phyloP scores from a whole-genome alignment of 2,329 filamentous ascomycete genomes.

The Tolypocladium cylindrosporum region DNA sequence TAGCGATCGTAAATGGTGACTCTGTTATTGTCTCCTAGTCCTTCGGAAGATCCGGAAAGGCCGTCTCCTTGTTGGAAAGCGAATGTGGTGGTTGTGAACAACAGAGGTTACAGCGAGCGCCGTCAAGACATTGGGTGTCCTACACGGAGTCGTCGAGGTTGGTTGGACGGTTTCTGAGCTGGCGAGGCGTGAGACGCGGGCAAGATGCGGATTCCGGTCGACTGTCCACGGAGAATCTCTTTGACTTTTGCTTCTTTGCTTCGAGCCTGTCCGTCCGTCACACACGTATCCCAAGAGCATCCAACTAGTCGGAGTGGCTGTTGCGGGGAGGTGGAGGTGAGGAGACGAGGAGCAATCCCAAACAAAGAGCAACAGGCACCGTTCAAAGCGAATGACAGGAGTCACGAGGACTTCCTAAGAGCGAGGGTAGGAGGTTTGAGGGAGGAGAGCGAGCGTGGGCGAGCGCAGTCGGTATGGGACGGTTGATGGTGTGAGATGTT shows the following conservation, averaged over 20 bases:
- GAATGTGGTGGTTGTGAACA: conserved; percentile 19
- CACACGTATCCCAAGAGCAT: neutral
- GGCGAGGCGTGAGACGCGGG: neutral
- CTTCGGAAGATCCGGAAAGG: neutral
- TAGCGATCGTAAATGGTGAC: neutral
- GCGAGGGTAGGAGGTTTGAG: conserved; percentile 17
- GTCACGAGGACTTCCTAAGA: conserved; percentile 62
- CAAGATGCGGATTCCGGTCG: neutral
- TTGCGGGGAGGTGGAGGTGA: conserved; percentile 3
- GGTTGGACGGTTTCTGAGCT: neutral
- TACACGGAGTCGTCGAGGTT: neutral
- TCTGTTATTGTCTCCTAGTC: neutral
- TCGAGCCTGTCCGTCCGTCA: neutral
- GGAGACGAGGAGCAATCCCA: conserved; percentile 15
- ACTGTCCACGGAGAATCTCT: neutral
- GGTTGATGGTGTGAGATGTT: conserved; percentile 2
- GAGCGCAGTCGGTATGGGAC: conserved; percentile 1
- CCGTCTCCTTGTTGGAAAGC: conserved; percentile 13
- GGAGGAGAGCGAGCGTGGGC: conserved; percentile 5
- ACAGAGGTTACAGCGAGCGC: conserved; percentile 2
- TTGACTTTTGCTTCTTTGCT: neutral
- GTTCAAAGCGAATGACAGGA: conserved; percentile 65
- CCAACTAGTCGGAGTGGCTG: neutral
- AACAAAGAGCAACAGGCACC: conserved; percentile 34
- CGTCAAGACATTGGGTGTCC: neutral